Evolutionary conservation across 352 stramenopile species (phyloP).

Genomic region (Phytophthora sansomeana): DNA sequence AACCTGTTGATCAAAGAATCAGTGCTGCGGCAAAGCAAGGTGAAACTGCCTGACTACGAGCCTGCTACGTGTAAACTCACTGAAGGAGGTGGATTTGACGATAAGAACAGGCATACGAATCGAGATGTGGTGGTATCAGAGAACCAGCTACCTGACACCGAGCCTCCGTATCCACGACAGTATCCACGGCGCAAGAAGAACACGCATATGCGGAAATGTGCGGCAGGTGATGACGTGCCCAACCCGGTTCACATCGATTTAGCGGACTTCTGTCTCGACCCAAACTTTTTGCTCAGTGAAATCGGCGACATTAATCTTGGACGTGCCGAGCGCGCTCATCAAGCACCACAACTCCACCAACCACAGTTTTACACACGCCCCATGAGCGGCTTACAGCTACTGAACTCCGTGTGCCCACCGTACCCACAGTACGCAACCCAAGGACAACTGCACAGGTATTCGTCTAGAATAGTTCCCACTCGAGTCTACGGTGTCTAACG

Average conservation of each 20-base stretch:
- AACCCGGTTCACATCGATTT: slow-evolving; percentile 16
- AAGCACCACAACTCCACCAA: slow-evolving; percentile 23
- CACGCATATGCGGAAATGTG: slow-evolving; percentile 21
- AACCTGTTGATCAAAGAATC: slow-evolving; percentile 63
- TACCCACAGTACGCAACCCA: slow-evolving; percentile 36
- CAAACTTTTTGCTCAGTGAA: slow-evolving; percentile 40
- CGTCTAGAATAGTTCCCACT: not conserved
- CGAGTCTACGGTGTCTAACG: slow-evolving; percentile 13
- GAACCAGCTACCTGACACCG: slow-evolving; percentile 3
- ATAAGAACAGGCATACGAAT: slow-evolving; percentile 25
- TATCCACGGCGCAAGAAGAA: slow-evolving; percentile 28
- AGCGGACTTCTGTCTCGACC: slow-evolving; percentile 21
- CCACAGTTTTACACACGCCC: slow-evolving; percentile 14
- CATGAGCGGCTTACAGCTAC: slow-evolving; percentile 16
- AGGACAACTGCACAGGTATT: slow-evolving; percentile 49
- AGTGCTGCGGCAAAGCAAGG: slow-evolving; percentile 53
- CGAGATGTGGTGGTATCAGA: slow-evolving; percentile 4
- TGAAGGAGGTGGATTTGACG: slow-evolving; percentile 13
- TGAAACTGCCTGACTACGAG: slow-evolving; percentile 22
- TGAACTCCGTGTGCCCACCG: slow-evolving; percentile 25
- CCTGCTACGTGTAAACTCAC: not conserved
- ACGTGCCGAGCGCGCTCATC: slow-evolving; percentile 19
- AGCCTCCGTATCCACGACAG: slow-evolving; percentile 13
- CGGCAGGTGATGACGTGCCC: slow-evolving; percentile 10
- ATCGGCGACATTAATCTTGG: not conserved